Base-by-base conservation (phyloP, 305 asterid species). In the Fraxinus baroniana region DNA sequence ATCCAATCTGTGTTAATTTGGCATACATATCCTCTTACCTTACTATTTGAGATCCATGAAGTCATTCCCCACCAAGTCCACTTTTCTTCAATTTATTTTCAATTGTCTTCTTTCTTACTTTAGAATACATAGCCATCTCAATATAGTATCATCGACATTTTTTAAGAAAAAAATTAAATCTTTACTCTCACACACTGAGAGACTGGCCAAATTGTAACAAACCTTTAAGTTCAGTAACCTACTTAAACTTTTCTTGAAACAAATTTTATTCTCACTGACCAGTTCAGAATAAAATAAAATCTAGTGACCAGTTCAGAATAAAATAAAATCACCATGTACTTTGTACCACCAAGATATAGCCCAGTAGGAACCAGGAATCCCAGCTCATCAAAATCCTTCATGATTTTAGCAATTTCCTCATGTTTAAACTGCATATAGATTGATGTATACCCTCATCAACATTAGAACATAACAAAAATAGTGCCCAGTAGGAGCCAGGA, bases 291-390 rank as follows among this genome's bases (percentile, higher is more conserved):
- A 15, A 49, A 49, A 49, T 49, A 49, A 49, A 49, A 49, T 5
- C 20, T 49, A 15, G 62, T 17, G 62, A 49, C 2, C 62, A 49
- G 62, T 49, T 49, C 18, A 49, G 7, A 49, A 17, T 15, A 15
- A 49, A 49, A 49, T 49, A 49, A 49, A 49, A 49, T 5, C 20
- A 85, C 87, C 87, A 85, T 85, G 76, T 82, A 79, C 77, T 85
- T 49, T 3, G 62, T 17, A 49, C 2, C 62, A 49, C 72, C 87
- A 46, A 85, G 85, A 79, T 60, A 52, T 60, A 85, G 7, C 26
- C 87, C 87, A 24, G 83, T 85, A 18, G 87, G 87, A 78, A 85
- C 87, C 8, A 82, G 83, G 70, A 32, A 22, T 46, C 87, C 87
- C 35, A 83, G 85, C 76, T 85, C 83, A 33, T 85, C 83, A 49